Evolutionary conservation across 176 grass and related monocot species (phyloP), one percentile per base, ranked within the genome.

Genomic region (Miscanthus lutarioriparius): DNA sequence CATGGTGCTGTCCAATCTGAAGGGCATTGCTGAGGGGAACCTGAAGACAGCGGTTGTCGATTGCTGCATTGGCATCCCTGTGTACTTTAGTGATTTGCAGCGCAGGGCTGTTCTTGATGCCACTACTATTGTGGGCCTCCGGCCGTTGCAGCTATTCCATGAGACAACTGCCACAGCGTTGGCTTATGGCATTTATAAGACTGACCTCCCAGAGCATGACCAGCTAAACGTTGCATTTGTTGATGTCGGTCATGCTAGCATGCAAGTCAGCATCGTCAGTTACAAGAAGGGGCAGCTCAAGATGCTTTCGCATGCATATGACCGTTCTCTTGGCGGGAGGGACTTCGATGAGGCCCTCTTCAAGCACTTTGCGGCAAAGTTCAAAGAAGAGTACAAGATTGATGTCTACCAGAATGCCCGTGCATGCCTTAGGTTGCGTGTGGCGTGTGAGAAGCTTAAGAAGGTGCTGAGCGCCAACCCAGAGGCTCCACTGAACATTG

Each of bases 161-260:
- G 95, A 97, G 84, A 97, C 95, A 2, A 97, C 95, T 8, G 86
- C 95, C 2, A 94, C 95, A 0, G 90, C 95, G 0, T 72, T 97
- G 95, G 95, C 95, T 47, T 97, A 94, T 81, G 95, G 95, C 16
- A 94, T 97, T 37, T 97, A 97, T 41, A 97, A 90, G 80, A 97
- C 92, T 1, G 95, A 97, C 38, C 87, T 97, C 53, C 92, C 92
- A 0, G 95, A 94, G 75, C 89, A 86, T 38, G 95, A 94, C 37
- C 92, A 92, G 74, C 37, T 97, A 25, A 97, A 94, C 28, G 95
- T 97, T 0, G 95, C 92, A 2, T 97, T 97, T 79, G 91, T 97
- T 48, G 94, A 97, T 79, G 91, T 97, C 13, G 94, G 94, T 48
- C 87, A 97, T 84, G 94, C 94, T 13, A 94, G 94, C 74, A 91